Evolutionary conservation across 371 early-diverging fungal genomes (phyloP), one percentile per base, ranked within the genome.

Genomic region (Batrachochytrium dendrobatidis): DNA sequence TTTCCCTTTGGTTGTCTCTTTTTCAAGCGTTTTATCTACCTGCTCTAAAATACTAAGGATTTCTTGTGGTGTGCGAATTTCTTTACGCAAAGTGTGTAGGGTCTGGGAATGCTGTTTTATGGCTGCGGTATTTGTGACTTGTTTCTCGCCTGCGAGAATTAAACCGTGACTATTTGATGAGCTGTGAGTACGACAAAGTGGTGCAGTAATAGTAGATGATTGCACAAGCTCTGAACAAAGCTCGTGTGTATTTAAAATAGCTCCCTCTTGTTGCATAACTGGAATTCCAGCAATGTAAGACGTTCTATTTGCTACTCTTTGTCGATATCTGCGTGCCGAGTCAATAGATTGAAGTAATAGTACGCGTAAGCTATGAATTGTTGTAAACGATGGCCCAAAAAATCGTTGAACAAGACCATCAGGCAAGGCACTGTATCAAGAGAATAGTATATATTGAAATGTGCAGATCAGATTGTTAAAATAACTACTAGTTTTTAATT

Each of bases 281-380:
- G 46, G 46, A 49, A 12, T 5, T 7, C 3, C 3, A 3, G 46
- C 5, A 60, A 29, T 25, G 63, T 32, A 8, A 55, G 53, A n/a
- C n/a, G 39, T 17, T 0, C 54, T 30, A 18, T 49, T 50, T 4
- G 31, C 22, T n/a, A 56, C 44, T 34, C 62, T 32, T 15, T 34
- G 32, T 20, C 62, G 63, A 7, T 52, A 32, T 35, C 63, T 50
- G 0, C 58, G 24, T 7, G 67, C 55, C 6, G 61, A 45, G 53
- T 73, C 70, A 26, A 73, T 70, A 30, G 74, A 60, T 48, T 68
- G 74, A 18, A 73, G 68, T 28, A 73, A 57, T 24, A 70, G 66
- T 15, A 73, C 67, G 31, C 70, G 66, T 17, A 73, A 33, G 31
- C 65, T 68, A 56, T 62, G 69, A 25, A 65, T 51, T 24, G 62